Evolutionary conservation across 1,284 basidiomycete genomes (phyloP).

Genomic region (Cystobasidiaceae sp.): DNA sequence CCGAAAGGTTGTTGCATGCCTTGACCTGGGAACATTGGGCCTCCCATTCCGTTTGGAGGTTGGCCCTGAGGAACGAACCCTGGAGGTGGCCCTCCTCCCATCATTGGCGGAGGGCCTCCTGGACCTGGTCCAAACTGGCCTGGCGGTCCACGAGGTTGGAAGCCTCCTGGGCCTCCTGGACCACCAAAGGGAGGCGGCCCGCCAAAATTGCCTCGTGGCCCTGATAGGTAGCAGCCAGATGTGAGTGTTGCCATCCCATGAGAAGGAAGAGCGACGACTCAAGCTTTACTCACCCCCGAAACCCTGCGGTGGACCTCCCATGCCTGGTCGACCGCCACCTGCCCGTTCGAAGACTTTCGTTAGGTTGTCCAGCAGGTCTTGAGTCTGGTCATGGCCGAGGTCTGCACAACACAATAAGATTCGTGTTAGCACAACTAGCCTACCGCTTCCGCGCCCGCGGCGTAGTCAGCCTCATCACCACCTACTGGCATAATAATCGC

Average conservation of each 20-base stretch:
- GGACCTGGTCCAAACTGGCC: slow-evolving; percentile 3
- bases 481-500: slow-evolving; percentile 93
- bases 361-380: slow-evolving; percentile 93
- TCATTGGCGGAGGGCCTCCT: slow-evolving; percentile 18
- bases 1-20: slow-evolving; percentile 6
- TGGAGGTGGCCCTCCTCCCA: slow-evolving; percentile 5
- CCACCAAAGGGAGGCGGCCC: slow-evolving; percentile 13
- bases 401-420: no score
- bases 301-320: slow-evolving; percentile 20
- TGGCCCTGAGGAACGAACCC: slow-evolving; percentile 21
- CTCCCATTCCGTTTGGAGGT: neutral
- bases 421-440: no score
- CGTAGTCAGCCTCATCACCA: no score
- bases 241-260: no score
- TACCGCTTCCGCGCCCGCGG: no score
- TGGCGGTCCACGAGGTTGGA: slow-evolving; percentile 10
- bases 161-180: neutral
- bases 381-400: slow-evolving; percentile 90
- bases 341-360: slow-evolving; percentile 71
- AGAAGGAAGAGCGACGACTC: neutral
- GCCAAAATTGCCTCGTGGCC: slow-evolving; percentile 19
- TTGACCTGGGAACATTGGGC: slow-evolving; percentile 9
- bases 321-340: slow-evolving; percentile 16
- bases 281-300: slow-evolving; percentile 14
- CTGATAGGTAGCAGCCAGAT: neutral